Conservation (phyloP, 306 rosid genomes). For the Albizia julibrissin region DNA sequence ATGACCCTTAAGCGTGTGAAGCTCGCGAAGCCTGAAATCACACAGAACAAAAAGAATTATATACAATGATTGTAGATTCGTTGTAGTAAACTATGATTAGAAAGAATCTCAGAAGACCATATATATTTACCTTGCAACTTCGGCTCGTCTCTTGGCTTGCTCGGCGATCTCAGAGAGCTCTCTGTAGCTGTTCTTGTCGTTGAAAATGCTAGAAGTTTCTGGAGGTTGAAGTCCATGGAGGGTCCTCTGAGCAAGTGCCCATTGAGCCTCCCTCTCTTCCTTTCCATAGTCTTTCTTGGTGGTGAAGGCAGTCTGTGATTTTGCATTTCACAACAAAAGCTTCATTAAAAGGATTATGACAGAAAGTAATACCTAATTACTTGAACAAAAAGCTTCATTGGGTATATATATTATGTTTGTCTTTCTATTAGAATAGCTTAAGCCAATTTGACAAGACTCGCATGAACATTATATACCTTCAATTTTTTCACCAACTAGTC, state of each 20-base stretch:
- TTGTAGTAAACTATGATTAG: not conserved
- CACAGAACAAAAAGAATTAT: not conserved
- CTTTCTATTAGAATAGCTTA: not conserved
- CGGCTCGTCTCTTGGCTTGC: constrained; percentile 97
- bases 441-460: not conserved
- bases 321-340: not conserved
- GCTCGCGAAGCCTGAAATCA: constrained; percentile 86
- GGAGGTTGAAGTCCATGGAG: constrained; percentile 96
- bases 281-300: constrained; percentile 98
- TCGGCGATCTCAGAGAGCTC: constrained; percentile 97
- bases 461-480: too few species aligned
- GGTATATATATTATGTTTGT: not conserved
- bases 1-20: constrained; percentile 93
- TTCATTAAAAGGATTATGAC: too few species aligned
- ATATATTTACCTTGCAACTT: constrained; percentile 82
- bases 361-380: too few species aligned
- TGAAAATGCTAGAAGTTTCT: constrained; percentile 55
- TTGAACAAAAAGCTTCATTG: too few species aligned
- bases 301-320: constrained; percentile 89
- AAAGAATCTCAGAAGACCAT: not conserved
- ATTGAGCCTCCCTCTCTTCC: constrained; percentile 97
- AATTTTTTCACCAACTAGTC: not conserved
- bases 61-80: not conserved
- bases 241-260: constrained; percentile 98
- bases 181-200: constrained; percentile 80